These are phyloP conservation scores for Colletotrichum ledebouriae DNA, from an alignment of 2,329 filamentous ascomycete genomes.

Conservation along the genomic window DNA sequence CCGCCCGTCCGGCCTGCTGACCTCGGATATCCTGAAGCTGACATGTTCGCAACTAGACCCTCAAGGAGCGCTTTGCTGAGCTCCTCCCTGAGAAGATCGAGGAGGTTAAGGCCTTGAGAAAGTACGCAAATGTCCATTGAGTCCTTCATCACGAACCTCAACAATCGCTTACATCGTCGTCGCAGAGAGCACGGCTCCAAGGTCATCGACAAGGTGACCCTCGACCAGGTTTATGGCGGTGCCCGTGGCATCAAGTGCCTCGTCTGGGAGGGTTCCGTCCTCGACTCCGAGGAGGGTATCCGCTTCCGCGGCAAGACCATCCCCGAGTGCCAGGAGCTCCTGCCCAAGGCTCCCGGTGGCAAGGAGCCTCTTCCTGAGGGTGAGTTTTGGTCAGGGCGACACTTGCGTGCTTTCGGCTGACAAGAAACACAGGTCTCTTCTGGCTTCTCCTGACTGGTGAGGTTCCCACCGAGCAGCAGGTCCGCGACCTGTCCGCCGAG, in stretches of 20 bases:
- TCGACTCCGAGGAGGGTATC: constrained; percentile 99
- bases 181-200: constrained; percentile 91
- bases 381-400: constrained; percentile 50
- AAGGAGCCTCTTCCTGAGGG: constrained; percentile 97
- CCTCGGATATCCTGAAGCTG: constrained; percentile 44
- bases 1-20: constrained; percentile 39
- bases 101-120: constrained; percentile 98
- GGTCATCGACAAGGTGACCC: constrained; percentile 96
- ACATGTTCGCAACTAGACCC: constrained; percentile 69
- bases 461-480: constrained; percentile 97
- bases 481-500: constrained; percentile 96
- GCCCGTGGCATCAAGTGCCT: constrained; percentile 98
- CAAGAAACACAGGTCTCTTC: constrained; percentile 80
- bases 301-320: constrained; percentile 99
- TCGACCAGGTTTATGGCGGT: constrained; percentile 99
- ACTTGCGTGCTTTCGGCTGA: neutral
- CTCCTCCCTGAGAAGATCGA: constrained; percentile 96
- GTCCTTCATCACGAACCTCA: constrained; percentile 31
- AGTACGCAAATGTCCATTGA: constrained; percentile 70
- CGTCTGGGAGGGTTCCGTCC: constrained; percentile 98
- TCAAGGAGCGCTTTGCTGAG: constrained; percentile 99
- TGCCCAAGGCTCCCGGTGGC: constrained; percentile 97
- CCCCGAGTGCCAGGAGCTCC: constrained; percentile 96
- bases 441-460: constrained; percentile 99
- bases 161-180: constrained; percentile 42